A percentile compares a stretch with the other conserved stretches of the same genome.
Conservation (phyloP, 192 early-diverging fungal species). For the Entomortierella beljakovae region DNA sequence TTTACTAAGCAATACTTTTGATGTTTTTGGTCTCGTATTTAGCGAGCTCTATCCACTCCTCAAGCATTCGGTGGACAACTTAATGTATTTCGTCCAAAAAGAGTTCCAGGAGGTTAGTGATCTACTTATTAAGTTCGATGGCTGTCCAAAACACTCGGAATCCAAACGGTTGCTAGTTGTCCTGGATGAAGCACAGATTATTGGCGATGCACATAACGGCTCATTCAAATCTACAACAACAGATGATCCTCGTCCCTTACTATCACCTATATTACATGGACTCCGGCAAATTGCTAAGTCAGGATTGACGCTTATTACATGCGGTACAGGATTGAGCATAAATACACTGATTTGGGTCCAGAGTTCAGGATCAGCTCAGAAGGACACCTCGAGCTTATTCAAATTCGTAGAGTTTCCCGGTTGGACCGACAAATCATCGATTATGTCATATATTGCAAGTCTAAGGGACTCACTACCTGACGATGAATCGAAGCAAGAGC, state of each 20-base stretch:
- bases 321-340: neutral
- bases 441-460: neutral
- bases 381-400: neutral
- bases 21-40: neutral
- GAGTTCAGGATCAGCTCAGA: neutral
- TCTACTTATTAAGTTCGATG: neutral
- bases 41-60: neutral
- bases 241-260: neutral
- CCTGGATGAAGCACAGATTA: constrained; percentile 20
- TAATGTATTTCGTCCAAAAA: neutral
- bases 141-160: neutral
- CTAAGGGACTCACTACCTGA: neutral
- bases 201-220: constrained; percentile 4
- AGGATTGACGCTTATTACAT: neutral
- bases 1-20: neutral
- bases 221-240: neutral
- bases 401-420: neutral
- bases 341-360: neutral
- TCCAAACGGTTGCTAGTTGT: constrained; percentile 1
- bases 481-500: neutral
- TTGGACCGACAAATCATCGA: neutral
- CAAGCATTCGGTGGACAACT: neutral
- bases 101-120: neutral
- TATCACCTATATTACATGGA: constrained; percentile 17
- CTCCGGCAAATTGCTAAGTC: neutral